These are phyloP conservation scores for Heterococcus sp. DNA, from an alignment of 108 stramenopile species.

Conservation along the genomic window DNA sequence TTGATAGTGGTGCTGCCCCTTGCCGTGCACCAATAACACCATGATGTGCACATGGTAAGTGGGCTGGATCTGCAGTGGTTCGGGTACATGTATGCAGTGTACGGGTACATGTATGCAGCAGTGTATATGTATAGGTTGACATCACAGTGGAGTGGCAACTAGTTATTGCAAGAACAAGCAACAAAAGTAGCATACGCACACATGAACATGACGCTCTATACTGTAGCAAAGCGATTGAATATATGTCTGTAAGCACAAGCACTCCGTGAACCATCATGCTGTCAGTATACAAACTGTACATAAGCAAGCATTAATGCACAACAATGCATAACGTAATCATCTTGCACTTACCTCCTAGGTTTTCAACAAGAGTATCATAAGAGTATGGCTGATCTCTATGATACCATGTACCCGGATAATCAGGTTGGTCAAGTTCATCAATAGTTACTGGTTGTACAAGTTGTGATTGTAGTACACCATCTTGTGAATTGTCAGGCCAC, in stretches of 20 bases:
- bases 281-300: too few species aligned
- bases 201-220: too few species aligned
- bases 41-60: background rate
- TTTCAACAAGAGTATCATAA: background rate
- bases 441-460: background rate
- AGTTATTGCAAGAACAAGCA: too few species aligned
- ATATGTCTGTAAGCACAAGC: too few species aligned
- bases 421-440: background rate
- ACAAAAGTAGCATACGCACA: too few species aligned
- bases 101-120: too few species aligned
- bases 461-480: background rate
- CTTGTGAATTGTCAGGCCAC: background rate
- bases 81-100: background rate
- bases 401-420: background rate
- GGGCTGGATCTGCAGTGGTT: background rate
- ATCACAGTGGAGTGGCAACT: too few species aligned
- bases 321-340: too few species aligned
- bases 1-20: background rate
- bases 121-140: too few species aligned
- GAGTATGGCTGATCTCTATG: background rate
- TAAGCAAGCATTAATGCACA: too few species aligned
- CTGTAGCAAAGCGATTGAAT: too few species aligned
- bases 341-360: background rate
- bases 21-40: background rate
- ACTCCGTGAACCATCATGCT: too few species aligned